phyloP scores from a whole-genome alignment of 1,284 basidiomycete species.

The Trametes polyzona region DNA sequence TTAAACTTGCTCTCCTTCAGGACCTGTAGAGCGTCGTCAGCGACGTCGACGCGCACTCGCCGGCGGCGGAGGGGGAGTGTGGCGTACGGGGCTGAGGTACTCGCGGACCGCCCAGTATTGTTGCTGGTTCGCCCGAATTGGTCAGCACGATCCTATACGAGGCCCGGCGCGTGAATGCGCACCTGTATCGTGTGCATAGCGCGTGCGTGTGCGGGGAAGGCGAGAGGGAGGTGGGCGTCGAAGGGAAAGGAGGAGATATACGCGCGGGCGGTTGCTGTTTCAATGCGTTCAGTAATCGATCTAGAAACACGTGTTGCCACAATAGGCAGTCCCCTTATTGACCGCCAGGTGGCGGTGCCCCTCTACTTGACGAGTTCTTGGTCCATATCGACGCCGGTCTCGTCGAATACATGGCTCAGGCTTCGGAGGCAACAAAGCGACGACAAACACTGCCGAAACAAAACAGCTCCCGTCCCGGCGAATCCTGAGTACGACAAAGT shows the following conservation, averaged over 20 bases:
- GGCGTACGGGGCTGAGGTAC: conserved; percentile 89
- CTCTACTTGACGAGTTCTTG: not conserved
- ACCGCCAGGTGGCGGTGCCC: conserved; percentile 13
- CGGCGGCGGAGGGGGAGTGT: conserved; percentile 16
- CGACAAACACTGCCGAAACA: too few species aligned
- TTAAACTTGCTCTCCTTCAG: conserved; percentile 99
- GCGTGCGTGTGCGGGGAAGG: conserved; percentile 3
- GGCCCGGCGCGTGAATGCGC: conserved; percentile 17
- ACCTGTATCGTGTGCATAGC: conserved; percentile 78
- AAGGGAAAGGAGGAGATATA: conserved; percentile 8
- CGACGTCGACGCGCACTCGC: conserved; percentile 18
- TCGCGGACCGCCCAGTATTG: conserved; percentile 97
- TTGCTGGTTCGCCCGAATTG: conserved; percentile 49
- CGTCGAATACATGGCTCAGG: too few species aligned
- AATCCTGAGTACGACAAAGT: too few species aligned
- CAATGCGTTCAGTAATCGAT: conserved; percentile 25
- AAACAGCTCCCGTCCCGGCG: too few species aligned
- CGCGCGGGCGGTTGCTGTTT: conserved; percentile 14
- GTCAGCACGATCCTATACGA: not conserved
- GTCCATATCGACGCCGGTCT: too few species aligned
- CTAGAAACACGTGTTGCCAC: conserved; percentile 26
- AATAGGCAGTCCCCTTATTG: conserved; percentile 14
- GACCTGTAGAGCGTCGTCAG: conserved; percentile 60
- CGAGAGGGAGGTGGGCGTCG: conserved; percentile 8
- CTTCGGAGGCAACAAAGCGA: too few species aligned